Evolutionary conservation across 345 rosid species (phyloP).

Genomic region (Toxicodendron radicans): DNA sequence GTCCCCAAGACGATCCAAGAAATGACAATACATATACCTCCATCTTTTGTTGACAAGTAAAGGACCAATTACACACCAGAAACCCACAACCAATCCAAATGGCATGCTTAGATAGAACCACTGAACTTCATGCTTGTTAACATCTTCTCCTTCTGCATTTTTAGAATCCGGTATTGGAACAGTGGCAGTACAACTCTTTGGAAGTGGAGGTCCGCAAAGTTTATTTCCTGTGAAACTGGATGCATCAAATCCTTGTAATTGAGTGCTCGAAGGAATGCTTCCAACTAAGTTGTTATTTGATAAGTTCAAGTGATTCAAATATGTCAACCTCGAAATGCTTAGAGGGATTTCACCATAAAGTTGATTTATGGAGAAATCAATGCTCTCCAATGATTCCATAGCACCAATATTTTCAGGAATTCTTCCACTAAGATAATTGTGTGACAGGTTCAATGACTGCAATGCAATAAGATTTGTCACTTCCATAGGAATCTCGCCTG

Average conservation of each 20-base stretch:
- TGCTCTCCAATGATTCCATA: background rate
- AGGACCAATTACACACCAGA: background rate
- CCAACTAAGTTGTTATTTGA: background rate
- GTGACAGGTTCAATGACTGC: slow-evolving; percentile 19
- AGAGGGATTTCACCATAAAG: slow-evolving; percentile 20
- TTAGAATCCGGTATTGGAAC: background rate
- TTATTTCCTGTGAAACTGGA: background rate
- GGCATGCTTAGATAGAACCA: background rate
- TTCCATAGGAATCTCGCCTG: slow-evolving; percentile 11
- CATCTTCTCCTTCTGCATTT: background rate
- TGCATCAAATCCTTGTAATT: background rate
- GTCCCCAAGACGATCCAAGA: background rate
- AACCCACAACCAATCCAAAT: background rate
- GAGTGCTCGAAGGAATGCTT: slow-evolving; percentile 18
- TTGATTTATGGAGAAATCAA: slow-evolving; percentile 15
- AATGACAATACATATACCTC: background rate
- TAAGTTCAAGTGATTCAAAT: background rate
- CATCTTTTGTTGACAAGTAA: background rate
- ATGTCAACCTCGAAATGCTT: background rate
- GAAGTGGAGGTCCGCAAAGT: background rate
- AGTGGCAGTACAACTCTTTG: too few species aligned
- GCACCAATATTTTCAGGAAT: slow-evolving; percentile 7
- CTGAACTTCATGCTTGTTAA: background rate
- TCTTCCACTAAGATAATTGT: background rate
- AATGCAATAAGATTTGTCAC: background rate